These are phyloP conservation scores for Starmera caribaea DNA, from an alignment of 805 yeast species.

Conservation along the genomic window DNA sequence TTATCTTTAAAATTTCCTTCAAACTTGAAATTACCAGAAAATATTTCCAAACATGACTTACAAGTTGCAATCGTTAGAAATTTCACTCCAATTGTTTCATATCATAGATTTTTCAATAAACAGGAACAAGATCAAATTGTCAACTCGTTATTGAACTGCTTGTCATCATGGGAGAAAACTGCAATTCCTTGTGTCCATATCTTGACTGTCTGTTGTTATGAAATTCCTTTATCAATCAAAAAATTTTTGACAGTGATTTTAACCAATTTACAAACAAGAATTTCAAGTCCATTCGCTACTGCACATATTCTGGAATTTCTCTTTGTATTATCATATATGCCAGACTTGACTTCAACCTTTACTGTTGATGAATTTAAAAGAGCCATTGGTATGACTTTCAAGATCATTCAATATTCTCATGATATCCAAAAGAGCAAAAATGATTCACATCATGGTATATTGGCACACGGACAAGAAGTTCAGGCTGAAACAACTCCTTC, in stretches of 20 bases:
- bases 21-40: constrained; percentile 28
- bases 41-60: constrained; percentile 46
- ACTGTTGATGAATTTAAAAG: constrained; percentile 69
- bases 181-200: constrained; percentile 73
- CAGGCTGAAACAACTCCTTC: constrained; percentile 47
- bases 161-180: constrained; percentile 70
- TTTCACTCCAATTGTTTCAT: constrained; percentile 53
- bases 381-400: constrained; percentile 77
- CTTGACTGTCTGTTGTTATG: constrained; percentile 71
- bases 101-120: constrained; percentile 42
- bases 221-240: constrained; percentile 64
- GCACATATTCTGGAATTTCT: constrained; percentile 72
- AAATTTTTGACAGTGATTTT: constrained; percentile 59
- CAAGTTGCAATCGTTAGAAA: constrained; percentile 58
- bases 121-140: constrained; percentile 56
- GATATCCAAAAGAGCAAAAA: constrained; percentile 28
- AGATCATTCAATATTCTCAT: constrained; percentile 61
- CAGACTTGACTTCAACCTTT: constrained; percentile 59
- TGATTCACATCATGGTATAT: constrained; percentile 20
- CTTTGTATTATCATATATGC: constrained; percentile 53
- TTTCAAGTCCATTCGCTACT: constrained; percentile 59
- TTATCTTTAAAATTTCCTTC: constrained; percentile 40
- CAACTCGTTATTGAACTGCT: constrained; percentile 46
- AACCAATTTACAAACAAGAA: constrained; percentile 64
- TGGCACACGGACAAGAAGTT: constrained; percentile 31